A percentile compares a stretch with the other conserved stretches of the same genome.
These are phyloP conservation scores for Theobroma grandiflorum DNA, from an alignment of 441 rosid species.

Conservation along the genomic window DNA sequence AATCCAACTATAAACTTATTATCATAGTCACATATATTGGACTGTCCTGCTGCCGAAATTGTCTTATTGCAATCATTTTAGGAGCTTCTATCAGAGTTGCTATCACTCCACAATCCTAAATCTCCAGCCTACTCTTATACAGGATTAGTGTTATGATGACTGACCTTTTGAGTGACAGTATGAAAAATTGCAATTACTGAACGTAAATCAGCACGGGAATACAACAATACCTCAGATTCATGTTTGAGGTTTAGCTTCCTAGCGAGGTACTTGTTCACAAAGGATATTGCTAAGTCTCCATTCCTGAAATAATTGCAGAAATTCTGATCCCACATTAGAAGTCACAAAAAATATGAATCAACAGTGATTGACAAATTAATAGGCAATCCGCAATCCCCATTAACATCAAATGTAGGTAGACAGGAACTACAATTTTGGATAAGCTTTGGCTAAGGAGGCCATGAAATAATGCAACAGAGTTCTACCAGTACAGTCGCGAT, in stretches of 20 bases:
- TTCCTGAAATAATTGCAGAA: slow-evolving; percentile 20
- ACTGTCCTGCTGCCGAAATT: not conserved
- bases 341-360: not conserved
- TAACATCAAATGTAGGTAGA: not conserved
- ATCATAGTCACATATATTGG: not conserved
- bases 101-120: not conserved
- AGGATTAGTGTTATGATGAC: not conserved
- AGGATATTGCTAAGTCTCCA: slow-evolving; percentile 26
- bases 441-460: not conserved
- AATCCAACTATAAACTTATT: not conserved
- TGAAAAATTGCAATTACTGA: not conserved
- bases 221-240: slow-evolving; percentile 28
- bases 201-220: not conserved
- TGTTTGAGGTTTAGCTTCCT: slow-evolving; percentile 30
- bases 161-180: not conserved
- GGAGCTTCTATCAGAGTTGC: not conserved
- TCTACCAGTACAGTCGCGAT: not conserved
- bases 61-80: not conserved
- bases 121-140: not conserved
- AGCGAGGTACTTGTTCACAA: slow-evolving; percentile 26
- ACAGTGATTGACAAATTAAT: not conserved
- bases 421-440: not conserved
- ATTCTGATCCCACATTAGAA: not conserved
- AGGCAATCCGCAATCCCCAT: not conserved
- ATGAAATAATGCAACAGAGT: not conserved